Conservation (phyloP, 768 basidiomycete species). For the Auricularia sp. region DNA sequence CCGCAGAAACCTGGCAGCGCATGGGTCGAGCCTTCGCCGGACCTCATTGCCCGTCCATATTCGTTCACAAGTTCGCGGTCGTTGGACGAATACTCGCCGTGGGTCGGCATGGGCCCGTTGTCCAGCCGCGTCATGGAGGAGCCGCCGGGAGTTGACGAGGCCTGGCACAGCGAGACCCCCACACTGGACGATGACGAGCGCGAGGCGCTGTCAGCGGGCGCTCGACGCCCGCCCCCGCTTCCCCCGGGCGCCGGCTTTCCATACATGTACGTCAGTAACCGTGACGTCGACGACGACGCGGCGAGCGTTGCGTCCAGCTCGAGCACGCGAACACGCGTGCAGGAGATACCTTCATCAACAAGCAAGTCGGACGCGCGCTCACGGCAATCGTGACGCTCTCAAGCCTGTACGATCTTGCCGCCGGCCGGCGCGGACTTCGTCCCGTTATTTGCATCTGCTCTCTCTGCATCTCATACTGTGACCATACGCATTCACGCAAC, state of each 20-base stretch:
- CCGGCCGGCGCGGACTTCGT: no score
- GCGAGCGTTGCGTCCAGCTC: conserved; percentile 1
- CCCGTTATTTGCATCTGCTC: background rate
- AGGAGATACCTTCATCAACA: background rate
- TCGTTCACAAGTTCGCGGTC: background rate
- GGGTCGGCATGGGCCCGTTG: background rate
- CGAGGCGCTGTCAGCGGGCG: background rate
- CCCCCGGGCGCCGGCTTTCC: background rate
- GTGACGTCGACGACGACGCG: background rate
- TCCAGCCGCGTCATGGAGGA: background rate
- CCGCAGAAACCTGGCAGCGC: background rate
- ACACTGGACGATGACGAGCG: background rate
- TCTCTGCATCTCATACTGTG: background rate
- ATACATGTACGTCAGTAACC: conserved; percentile 1
- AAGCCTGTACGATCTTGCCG: no score
- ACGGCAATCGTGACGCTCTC: background rate
- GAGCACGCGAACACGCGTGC: background rate
- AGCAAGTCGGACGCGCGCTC: background rate
- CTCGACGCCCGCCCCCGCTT: background rate
- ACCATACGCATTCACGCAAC: background rate
- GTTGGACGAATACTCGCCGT: background rate
- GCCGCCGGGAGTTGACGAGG: background rate
- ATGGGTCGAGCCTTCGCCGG: background rate
- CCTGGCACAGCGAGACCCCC: background rate
- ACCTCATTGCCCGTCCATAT: background rate